phyloP scores from a whole-genome alignment of 2,329 filamentous ascomycete genomes.

The Talaromyces piceae region DNA sequence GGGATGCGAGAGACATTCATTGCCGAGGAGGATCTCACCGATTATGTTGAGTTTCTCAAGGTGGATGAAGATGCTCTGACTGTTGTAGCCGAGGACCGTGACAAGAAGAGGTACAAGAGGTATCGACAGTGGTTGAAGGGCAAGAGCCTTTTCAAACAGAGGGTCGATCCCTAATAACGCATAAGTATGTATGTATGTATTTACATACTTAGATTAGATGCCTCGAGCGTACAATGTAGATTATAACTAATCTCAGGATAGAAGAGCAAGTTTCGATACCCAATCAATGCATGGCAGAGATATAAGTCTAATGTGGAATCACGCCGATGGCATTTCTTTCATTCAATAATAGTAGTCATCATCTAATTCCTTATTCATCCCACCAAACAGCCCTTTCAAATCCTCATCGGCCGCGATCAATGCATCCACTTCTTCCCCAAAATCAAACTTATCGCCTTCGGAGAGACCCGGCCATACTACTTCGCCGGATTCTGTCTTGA shows the following conservation, averaged over 20 bases:
- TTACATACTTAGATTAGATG: no score
- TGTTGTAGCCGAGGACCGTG: slow-evolving; percentile 75
- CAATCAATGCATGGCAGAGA: background rate
- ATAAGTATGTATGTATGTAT: no score
- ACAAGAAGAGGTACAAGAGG: slow-evolving; percentile 93
- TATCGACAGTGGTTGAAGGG: slow-evolving; percentile 92
- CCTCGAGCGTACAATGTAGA: no score
- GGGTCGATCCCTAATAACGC: slow-evolving; percentile 39
- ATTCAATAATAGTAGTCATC: slow-evolving; percentile 12
- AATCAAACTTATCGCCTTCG: slow-evolving; percentile 19
- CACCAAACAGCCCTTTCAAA: slow-evolving; percentile 22
- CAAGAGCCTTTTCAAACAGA: slow-evolving; percentile 94
- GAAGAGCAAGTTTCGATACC: background rate
- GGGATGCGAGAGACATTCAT: slow-evolving; percentile 24
- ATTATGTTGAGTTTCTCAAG: slow-evolving; percentile 69
- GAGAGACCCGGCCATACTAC: slow-evolving; percentile 15
- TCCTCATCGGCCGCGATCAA: slow-evolving; percentile 30
- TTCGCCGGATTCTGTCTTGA: slow-evolving; percentile 1
- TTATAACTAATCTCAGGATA: no score
- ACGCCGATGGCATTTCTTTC: background rate
- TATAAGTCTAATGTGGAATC: background rate
- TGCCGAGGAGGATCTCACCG: slow-evolving; percentile 59
- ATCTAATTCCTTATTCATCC: slow-evolving; percentile 1
- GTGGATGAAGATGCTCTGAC: slow-evolving; percentile 78
- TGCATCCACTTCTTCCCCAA: slow-evolving; percentile 27